Evolutionary conservation across 495 filamentous ascomycete genomes (phyloP).

Genomic region (Recurvomyces mirabilis): DNA sequence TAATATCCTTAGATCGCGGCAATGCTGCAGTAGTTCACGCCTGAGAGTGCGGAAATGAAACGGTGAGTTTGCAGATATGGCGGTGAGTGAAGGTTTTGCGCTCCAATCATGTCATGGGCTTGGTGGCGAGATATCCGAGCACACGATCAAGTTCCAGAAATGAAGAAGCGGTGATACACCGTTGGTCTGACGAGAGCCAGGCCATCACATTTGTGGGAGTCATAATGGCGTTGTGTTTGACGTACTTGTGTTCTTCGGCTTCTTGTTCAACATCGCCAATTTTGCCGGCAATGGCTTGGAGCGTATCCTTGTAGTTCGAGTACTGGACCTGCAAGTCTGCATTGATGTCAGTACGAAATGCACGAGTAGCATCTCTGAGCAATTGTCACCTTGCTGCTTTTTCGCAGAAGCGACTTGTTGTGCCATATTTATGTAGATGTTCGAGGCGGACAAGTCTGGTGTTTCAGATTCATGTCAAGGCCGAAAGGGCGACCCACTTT

Average conservation of each 20-base stretch:
- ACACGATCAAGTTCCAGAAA: too few relatives aligned
- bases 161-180: slow-evolving; percentile 20
- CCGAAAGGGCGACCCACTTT: too few relatives aligned
- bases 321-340: slow-evolving; percentile 90
- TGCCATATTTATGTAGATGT: slow-evolving; percentile 22
- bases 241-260: slow-evolving; percentile 94
- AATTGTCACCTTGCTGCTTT: slow-evolving; percentile 55
- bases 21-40: too few relatives aligned
- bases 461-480: too few relatives aligned
- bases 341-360: background rate
- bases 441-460: background rate
- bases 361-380: background rate
- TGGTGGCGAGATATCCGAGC: too few relatives aligned
- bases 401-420: slow-evolving; percentile 29
- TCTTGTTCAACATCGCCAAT: slow-evolving; percentile 97
- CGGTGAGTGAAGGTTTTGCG: slow-evolving; percentile 18
- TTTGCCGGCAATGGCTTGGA: slow-evolving; percentile 88
- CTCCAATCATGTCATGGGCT: background rate
- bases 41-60: too few relatives aligned
- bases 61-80: background rate
- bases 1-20: too few relatives aligned
- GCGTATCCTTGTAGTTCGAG: slow-evolving; percentile 85
- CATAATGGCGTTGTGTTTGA: slow-evolving; percentile 72
- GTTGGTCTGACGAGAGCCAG: slow-evolving; percentile 4
- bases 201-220: background rate